Base-by-base conservation (phyloP, 495 filamentous ascomycete species). In the Podospora pseudoanserina region DNA sequence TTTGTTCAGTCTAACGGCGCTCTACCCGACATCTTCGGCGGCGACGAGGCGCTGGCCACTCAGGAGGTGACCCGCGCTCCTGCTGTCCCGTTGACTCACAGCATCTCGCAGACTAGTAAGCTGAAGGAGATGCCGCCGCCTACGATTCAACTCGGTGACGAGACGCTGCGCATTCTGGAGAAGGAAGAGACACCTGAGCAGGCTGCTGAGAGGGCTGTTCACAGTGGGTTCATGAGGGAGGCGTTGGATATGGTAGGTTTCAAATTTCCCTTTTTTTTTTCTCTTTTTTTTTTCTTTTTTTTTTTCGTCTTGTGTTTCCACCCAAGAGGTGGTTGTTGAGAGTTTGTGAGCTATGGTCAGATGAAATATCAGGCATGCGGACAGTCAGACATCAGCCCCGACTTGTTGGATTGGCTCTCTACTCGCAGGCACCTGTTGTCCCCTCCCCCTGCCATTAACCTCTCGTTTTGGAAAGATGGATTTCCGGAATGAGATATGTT, bases 171-270 rank as follows among this genome's bases (percentile, higher is more conserved):
- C 56, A 58, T 68, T 2, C 62, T 61, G 53, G 23, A 57, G 4
- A 70, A 68, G 61, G 61, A 49, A 20, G 70, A 73, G 54, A 76
- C 71, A 7, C 73, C 74, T 7, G 73, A 74, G 63, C 65, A 77
- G 68, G 74, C 71, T 9, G 75, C 74, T 13, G 78, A 79, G 67
- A 71, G 69, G 65, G 70, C 70, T 19, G 67, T 73, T 27, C 88
- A 91, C 73, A 78, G 84, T 59, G 76, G 75, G 30, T 92, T 87
- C 75, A 93, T 93, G 89, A 82, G 84, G 70, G 85, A 91, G 73
- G 90, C 90, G 32, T 76, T 92, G 30, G 74, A 81, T 70, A 89
- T 92, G 88, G 89, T 90, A 82, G 68, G 78, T 70, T 26, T 58
- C 9, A 7, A 0, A 15, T 19, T 56, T 56, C 53, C 0, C 27